phyloP scores from a whole-genome alignment of 345 rosid genomes.

The Boechera divaricarpa region DNA sequence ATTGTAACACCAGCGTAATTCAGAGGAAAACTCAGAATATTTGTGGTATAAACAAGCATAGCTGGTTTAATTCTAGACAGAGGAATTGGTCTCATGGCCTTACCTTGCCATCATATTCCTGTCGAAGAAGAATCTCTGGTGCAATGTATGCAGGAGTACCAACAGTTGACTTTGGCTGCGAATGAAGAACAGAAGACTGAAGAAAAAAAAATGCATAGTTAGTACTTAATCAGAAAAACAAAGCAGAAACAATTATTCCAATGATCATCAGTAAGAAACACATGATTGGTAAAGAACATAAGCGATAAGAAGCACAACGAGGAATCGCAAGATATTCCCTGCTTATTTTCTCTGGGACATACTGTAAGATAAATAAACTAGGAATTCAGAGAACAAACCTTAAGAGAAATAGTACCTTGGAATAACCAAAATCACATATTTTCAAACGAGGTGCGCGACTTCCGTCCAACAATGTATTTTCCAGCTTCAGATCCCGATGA shows the following conservation, averaged over 20 bases:
- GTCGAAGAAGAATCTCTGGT: slow-evolving; percentile 83
- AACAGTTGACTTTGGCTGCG: slow-evolving; percentile 94
- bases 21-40: not conserved
- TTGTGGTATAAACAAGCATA: not conserved
- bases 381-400: slow-evolving; percentile 40
- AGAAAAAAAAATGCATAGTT: not conserved
- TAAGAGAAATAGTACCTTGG: slow-evolving; percentile 65
- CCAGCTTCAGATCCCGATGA: slow-evolving; percentile 90
- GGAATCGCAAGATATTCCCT: not conserved
- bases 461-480: slow-evolving; percentile 91
- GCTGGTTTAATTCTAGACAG: slow-evolving; percentile 2
- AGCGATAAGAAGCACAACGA: slow-evolving; percentile 13
- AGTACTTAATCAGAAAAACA: not conserved
- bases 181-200: slow-evolving; percentile 94
- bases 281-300: not conserved
- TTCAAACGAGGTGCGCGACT: slow-evolving; percentile 92
- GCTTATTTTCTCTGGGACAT: not conserved
- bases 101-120: slow-evolving; percentile 97
- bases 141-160: slow-evolving; percentile 99
- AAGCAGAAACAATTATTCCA: not conserved
- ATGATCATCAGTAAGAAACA: not conserved
- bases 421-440: slow-evolving; percentile 97
- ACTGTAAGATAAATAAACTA: not conserved
- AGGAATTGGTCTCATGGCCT: slow-evolving; percentile 10
- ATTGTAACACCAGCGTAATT: not conserved